Conservation (phyloP, 2,329 filamentous ascomycete species). For the Sporothrix brasiliensis region DNA sequence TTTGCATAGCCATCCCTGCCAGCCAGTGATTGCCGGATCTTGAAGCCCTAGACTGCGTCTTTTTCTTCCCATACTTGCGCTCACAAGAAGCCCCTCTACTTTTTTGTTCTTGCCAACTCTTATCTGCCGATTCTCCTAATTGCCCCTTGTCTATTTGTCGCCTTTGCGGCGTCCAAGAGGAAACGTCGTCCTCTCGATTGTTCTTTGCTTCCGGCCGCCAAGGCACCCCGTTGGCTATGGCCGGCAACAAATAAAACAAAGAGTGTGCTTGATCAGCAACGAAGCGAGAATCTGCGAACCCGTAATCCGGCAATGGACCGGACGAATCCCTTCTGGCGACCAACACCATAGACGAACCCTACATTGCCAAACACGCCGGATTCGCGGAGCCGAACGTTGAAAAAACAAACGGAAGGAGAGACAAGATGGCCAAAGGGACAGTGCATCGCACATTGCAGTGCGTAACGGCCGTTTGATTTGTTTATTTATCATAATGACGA, state of each 20-base stretch:
- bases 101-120: neutral
- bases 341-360: neutral
- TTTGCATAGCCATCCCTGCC: conserved; percentile 19
- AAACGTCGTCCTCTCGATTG: neutral
- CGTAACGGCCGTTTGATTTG: conserved; percentile 29
- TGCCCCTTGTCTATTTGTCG: neutral
- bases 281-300: neutral
- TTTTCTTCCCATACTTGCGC: neutral
- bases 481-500: conserved; percentile 36
- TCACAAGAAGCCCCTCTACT: neutral
- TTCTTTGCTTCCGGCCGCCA: neutral
- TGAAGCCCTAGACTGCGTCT: neutral
- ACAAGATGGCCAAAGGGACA: neutral
- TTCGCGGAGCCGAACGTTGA: neutral
- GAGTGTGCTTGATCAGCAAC: neutral
- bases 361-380: neutral
- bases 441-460: conserved; percentile 5
- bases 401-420: conserved; percentile 20
- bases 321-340: neutral
- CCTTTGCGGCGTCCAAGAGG: neutral
- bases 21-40: conserved; percentile 18
- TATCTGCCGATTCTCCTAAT: neutral
- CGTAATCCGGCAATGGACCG: too few relatives aligned
- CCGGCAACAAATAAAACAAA: neutral
- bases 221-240: conserved; percentile 8